These are phyloP conservation scores for Polytrichum formosum DNA, from an alignment of 225 moss, liverwort and hornwort species.

Conservation along the genomic window DNA sequence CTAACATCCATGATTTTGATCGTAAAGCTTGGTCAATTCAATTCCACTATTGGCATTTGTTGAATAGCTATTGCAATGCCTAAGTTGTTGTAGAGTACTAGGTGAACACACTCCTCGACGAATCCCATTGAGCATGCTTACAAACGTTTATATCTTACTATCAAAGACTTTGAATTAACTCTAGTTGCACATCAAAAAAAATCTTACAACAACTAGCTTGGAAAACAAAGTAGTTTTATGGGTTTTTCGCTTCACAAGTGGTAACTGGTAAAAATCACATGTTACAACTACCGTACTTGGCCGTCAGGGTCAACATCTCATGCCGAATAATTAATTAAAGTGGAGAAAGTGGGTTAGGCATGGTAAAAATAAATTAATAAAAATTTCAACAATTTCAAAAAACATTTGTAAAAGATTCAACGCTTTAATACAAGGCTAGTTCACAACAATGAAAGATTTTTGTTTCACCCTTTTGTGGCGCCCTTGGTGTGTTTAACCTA, in stretches of 20 bases:
- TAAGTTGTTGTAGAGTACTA: slow-evolving; percentile 43
- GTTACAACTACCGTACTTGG: too few relatives aligned
- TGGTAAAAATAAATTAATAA: too few relatives aligned
- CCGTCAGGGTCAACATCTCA: too few relatives aligned
- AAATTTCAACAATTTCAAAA: too few relatives aligned
- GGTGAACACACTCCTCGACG: slow-evolving; percentile 71
- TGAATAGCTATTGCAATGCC: slow-evolving; percentile 59
- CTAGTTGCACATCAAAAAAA: slow-evolving; percentile 75
- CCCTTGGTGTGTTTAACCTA: too few relatives aligned
- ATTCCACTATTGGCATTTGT: slow-evolving; percentile 53
- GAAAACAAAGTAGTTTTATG: slow-evolving; percentile 79
- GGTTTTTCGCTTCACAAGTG: slow-evolving; percentile 77
- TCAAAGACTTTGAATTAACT: slow-evolving; percentile 73
- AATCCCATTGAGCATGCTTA: slow-evolving; percentile 80
- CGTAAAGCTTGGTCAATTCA: slow-evolving; percentile 77
- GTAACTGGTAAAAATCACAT: slow-evolving; percentile 93
- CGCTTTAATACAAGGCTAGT: too few relatives aligned
- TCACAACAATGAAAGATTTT: too few relatives aligned
- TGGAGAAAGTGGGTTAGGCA: too few relatives aligned
- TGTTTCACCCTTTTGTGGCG: too few relatives aligned
- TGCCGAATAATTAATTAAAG: too few relatives aligned
- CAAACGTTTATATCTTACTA: slow-evolving; percentile 74
- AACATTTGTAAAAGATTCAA: too few relatives aligned
- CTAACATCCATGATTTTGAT: slow-evolving; percentile 73
- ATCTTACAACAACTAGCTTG: slow-evolving; percentile 80